phyloP scores from a whole-genome alignment of 75 land plant genomes.

The Picea glauca region DNA sequence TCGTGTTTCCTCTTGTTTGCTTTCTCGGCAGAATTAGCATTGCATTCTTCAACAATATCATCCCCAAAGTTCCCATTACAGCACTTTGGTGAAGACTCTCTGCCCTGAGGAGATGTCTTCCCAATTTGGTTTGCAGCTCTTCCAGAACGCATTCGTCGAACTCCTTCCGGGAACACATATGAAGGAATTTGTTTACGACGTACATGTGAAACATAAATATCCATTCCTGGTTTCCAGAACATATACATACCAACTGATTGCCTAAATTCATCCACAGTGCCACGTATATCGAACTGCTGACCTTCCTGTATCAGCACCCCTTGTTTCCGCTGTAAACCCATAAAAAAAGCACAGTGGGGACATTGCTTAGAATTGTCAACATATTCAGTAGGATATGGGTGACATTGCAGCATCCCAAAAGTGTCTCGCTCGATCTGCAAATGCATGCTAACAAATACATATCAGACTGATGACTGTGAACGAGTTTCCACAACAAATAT shows the following conservation, averaged over 20 bases:
- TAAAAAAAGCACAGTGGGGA: slow-evolving; percentile 82
- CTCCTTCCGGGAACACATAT: slow-evolving; percentile 90
- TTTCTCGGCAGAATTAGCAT: slow-evolving; percentile 11
- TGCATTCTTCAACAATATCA: slow-evolving; percentile 14
- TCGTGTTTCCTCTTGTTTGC: slow-evolving; percentile 10
- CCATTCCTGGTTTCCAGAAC: slow-evolving; percentile 96
- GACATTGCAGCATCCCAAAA: slow-evolving; percentile 84
- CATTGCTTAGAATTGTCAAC: slow-evolving; percentile 59
- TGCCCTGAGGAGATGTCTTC: background rate
- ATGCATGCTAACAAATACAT: background rate
- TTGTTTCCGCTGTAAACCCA: slow-evolving; percentile 89
- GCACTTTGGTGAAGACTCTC: slow-evolving; percentile 14
- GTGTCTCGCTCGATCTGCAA: slow-evolving; percentile 92
- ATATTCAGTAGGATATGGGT: slow-evolving; percentile 88
- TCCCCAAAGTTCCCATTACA: slow-evolving; percentile 18
- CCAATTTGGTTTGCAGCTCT: slow-evolving; percentile 15
- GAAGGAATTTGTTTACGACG: slow-evolving; percentile 85
- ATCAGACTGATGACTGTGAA: background rate
- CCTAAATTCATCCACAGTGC: slow-evolving; percentile 86
- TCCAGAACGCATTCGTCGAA: slow-evolving; percentile 31
- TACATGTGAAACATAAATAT: slow-evolving; percentile 88
- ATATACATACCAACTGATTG: slow-evolving; percentile 59
- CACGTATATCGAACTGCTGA: slow-evolving; percentile 87
- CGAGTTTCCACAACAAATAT: background rate
- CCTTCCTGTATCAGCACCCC: slow-evolving; percentile 65